Evolutionary conservation across 2,329 filamentous ascomycete genomes (phyloP).

Genomic region (Trichophaea hybrida): DNA sequence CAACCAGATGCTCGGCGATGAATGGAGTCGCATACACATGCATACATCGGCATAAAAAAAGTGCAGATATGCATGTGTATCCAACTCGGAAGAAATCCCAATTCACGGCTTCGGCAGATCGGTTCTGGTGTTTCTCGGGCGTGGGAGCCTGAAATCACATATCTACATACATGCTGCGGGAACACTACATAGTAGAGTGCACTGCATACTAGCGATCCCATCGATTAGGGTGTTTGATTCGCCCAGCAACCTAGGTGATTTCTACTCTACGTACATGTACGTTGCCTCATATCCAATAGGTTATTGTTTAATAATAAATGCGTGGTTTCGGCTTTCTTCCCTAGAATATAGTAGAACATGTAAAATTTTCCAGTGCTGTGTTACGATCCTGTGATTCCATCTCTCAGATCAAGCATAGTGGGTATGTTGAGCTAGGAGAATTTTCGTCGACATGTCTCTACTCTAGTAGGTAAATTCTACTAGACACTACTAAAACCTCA

Average conservation of each 20-base stretch:
- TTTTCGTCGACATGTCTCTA: too few relatives aligned
- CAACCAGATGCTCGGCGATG: neutral
- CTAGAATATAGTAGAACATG: too few relatives aligned
- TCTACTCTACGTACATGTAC: neutral
- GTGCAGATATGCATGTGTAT: neutral
- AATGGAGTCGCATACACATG: neutral
- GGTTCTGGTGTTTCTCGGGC: neutral
- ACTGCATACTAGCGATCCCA: neutral
- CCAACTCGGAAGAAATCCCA: neutral
- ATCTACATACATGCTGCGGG: slow-evolving; percentile 1
- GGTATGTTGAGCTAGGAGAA: too few relatives aligned
- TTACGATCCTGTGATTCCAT: too few relatives aligned
- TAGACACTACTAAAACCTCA: neutral
- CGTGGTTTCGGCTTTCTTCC: neutral
- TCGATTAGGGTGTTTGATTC: neutral
- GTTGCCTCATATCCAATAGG: neutral
- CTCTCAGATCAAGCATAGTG: too few relatives aligned
- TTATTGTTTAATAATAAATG: neutral
- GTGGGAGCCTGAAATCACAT: neutral
- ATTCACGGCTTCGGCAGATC: neutral
- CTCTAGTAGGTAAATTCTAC: too few relatives aligned
- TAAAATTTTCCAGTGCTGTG: too few relatives aligned
- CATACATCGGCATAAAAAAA: neutral
- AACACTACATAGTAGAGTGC: neutral
- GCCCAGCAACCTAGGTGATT: neutral